These are phyloP conservation scores for Plasmodium berghei DNA, from an alignment of 169 alveolate genomes.

Conservation along the genomic window DNA sequence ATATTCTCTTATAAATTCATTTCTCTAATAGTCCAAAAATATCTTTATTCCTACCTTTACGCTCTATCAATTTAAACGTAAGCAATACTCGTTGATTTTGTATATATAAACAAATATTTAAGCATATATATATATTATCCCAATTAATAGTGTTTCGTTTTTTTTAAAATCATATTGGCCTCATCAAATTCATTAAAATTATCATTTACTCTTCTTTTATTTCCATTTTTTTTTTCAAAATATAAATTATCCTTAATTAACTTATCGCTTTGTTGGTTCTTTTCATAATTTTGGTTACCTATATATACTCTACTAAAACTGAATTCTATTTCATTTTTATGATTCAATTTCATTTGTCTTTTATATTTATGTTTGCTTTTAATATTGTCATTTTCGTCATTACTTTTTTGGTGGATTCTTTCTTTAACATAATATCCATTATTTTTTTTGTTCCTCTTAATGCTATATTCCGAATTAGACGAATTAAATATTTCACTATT, in stretches of 20 bases:
- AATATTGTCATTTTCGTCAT: constrained; percentile 3
- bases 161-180: constrained; percentile 4
- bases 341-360: not conserved
- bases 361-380: constrained; percentile 11
- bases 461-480: constrained; percentile 28
- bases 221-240: constrained; percentile 4
- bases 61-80: no score
- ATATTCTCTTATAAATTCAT: no score
- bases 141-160: constrained; percentile 12
- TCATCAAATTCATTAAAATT: not conserved
- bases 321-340: constrained; percentile 5
- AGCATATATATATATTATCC: no score
- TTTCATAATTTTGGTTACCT: constrained; percentile 2
- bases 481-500: constrained; percentile 17
- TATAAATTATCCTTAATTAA: constrained; percentile 13
- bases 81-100: no score
- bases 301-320: constrained; percentile 31
- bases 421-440: constrained; percentile 12
- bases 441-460: constrained; percentile 4
- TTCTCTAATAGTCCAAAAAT: no score
- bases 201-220: constrained; percentile 31
- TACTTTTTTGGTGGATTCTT: constrained; percentile 13
- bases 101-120: no score
- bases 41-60: no score
- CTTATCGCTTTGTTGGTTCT: not conserved